phyloP scores from a whole-genome alignment of 1,139 yeast genomes.

The Taphrina sp. region DNA sequence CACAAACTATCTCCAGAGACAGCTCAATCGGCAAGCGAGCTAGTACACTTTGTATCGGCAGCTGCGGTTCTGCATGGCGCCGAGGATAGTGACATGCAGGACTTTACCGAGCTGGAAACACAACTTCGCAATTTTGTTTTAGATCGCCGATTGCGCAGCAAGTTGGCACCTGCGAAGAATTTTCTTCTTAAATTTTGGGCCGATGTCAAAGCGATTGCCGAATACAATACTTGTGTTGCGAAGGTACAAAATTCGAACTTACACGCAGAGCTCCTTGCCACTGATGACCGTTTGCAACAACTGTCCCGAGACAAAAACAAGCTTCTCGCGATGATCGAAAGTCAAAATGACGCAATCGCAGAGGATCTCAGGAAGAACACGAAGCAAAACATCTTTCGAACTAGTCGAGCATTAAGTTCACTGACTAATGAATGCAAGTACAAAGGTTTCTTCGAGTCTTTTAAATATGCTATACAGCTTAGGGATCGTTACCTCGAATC shows the following conservation, averaged over 20 bases:
- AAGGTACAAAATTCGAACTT: conserved; percentile 54
- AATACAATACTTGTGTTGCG: conserved; percentile 59
- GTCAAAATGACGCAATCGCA: conserved; percentile 9
- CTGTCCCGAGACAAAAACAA: conserved; percentile 5
- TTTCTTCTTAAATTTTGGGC: conserved; percentile 65
- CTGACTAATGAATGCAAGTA: neutral
- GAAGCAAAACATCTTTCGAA: neutral
- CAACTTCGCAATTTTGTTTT: conserved; percentile 81
- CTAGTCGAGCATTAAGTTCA: neutral
- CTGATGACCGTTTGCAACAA: conserved; percentile 4
- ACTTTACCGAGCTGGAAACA: conserved; percentile 76
- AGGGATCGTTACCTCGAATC: conserved; percentile 17
- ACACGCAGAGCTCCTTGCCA: conserved; percentile 37
- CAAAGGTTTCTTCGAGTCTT: conserved; percentile 12
- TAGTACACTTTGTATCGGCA: conserved; percentile 87
- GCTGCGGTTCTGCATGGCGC: conserved; percentile 43
- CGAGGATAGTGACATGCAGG: conserved; percentile 40
- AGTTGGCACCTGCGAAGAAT: conserved; percentile 87
- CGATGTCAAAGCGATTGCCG: conserved; percentile 64
- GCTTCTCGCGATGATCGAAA: conserved; percentile 3
- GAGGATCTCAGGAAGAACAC: conserved; percentile 13
- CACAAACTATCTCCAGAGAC: conserved; percentile 85
- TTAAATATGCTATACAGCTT: conserved; percentile 5
- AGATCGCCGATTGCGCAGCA: conserved; percentile 84
- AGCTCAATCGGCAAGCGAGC: conserved; percentile 77